Base-by-base conservation (phyloP, 106 monocot genomes). In the Allium sativum region DNA sequence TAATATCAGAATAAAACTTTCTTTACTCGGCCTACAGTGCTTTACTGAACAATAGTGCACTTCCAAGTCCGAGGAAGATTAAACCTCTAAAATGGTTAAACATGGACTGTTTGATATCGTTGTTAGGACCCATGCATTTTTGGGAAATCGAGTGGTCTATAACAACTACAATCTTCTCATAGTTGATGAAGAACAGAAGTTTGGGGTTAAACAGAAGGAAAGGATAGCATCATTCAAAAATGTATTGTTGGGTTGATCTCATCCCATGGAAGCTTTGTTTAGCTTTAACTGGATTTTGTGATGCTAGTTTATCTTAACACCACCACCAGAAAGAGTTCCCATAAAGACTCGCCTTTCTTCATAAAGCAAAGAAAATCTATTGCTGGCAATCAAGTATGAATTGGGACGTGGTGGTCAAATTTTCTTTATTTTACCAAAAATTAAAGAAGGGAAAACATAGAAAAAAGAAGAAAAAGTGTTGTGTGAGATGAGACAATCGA, bases 131-230 rank as follows among this genome's bases (percentile, higher is more conserved):
- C 95, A 95, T 71, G 83, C 86, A 43, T 86, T 95, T 83, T 84
- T 95, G 57, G 90, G 90, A 44, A 82, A 77, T 69, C 76, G 95
- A n/a, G 86, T 95, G 62, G 79, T 85, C 21, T 95, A 95, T 69
- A 85, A 65, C 72, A 95, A 84, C 68, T 81, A 90, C 17, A 90
- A 90, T 31, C 90, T 95, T 58, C 90, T 95, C 55, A 77, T 95
- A 40, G 90, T 95, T 64, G 95, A 95, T 72, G 95, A 95, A 65
- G 95, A 95, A 65, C 95, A 95, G 95, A 90, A 86, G 65, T 95
- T 95, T 90, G 95, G 95, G 20, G 95, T 95, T 44, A 90, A 95
- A 70, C 95, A 95, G 52, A 95, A 95, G 67, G 95, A 95, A 70
- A 95, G 68, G 74, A 95, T 95, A 70, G 86, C 95, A 53, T 95